These are phyloP conservation scores for Vitis riparia DNA, from an alignment of 164 flowering plant species.

Conservation along the genomic window DNA sequence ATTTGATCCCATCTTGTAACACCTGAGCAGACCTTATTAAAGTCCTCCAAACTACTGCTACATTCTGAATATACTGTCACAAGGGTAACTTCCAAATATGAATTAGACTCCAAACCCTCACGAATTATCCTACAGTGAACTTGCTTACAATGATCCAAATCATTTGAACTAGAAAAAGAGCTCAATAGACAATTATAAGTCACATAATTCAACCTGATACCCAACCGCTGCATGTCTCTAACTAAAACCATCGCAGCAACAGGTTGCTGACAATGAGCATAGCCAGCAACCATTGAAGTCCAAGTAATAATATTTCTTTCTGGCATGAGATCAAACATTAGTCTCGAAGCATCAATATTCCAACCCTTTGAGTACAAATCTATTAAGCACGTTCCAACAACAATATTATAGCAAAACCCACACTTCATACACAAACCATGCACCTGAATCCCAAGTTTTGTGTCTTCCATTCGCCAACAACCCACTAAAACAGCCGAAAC, in stretches of 20 bases:
- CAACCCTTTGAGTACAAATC: slow-evolving; percentile 39
- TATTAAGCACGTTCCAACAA: slow-evolving; percentile 41
- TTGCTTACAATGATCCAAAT: slow-evolving; percentile 42
- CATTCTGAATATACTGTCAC: slow-evolving; percentile 49
- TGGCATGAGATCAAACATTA: slow-evolving; percentile 34
- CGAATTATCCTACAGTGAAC: slow-evolving; percentile 42
- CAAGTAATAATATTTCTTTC: slow-evolving; percentile 45
- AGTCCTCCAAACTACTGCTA: slow-evolving; percentile 32
- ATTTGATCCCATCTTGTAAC: slow-evolving; percentile 37
- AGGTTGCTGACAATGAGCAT: slow-evolving; percentile 40
- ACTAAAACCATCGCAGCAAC: slow-evolving; percentile 34
- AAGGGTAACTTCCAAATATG: slow-evolving; percentile 40
- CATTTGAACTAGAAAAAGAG: slow-evolving; percentile 31
- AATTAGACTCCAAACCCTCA: slow-evolving; percentile 40
- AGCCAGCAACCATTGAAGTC: slow-evolving; percentile 45
- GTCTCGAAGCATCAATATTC: slow-evolving; percentile 23
- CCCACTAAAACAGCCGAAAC: slow-evolving; percentile 29
- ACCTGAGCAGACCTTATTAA: slow-evolving; percentile 28
- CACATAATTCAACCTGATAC: slow-evolving; percentile 32
- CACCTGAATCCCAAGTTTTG: slow-evolving; percentile 35
- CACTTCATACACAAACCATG: slow-evolving; percentile 34
- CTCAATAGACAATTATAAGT: slow-evolving; percentile 53
- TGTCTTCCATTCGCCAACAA: slow-evolving; percentile 27
- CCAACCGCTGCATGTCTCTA: slow-evolving; percentile 38
- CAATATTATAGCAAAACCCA: slow-evolving; percentile 33